Base-by-base conservation (phyloP, 495 filamentous ascomycete genomes). In the Trichocladium antarcticum region DNA sequence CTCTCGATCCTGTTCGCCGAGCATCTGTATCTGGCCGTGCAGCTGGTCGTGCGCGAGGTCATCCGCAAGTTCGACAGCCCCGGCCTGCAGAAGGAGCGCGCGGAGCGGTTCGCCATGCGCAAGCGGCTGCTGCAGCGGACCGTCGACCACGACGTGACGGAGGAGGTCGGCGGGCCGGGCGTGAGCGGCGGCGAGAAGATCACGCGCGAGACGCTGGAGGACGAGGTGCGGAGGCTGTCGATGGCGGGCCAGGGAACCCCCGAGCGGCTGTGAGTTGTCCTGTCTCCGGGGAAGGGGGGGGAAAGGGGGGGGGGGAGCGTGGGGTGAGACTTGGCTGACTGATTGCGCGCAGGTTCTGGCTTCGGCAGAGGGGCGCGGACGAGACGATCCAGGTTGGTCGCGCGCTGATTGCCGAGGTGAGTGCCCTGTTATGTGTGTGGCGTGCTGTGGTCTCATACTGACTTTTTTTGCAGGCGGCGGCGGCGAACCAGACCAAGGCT, bases 1-100 rank as follows among this genome's bases (percentile, higher is more conserved):
- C 66, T 92, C n/a, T 76, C 83, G 0, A 83, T 98, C 21, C 76
- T 96, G 56, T 79, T 93, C 56, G 80, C 84, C 0, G 92, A 98
- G 61, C 92, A 97, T 52, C 53, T 88, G 1, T 97, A 90, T 56
- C 72, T 98, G 17, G 68, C 78, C 2, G 74, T 83, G 0, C 79
- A 87, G 49, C 78, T 83, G 49, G 76, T 68, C 0, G 84, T 95
- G 1, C 75, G 80, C 24, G 68, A 75, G 17, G 80, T 79, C 7
- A 76, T 97, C 53, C 63, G 64, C n/a, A 87, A 88, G 59, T 71
- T 97, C 17, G 89, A 96, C 56, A 84, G 78, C 5, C 85, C 88
- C 0, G 89, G 89, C 15, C 66, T 89, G 35, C 80, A 85, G 56
- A 80, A 76, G 49, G 67, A 75, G 37, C 92, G 93, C 65, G 74